Conservation (phyloP, 2,329 filamentous ascomycete species). For the Colletotrichum horii region DNA sequence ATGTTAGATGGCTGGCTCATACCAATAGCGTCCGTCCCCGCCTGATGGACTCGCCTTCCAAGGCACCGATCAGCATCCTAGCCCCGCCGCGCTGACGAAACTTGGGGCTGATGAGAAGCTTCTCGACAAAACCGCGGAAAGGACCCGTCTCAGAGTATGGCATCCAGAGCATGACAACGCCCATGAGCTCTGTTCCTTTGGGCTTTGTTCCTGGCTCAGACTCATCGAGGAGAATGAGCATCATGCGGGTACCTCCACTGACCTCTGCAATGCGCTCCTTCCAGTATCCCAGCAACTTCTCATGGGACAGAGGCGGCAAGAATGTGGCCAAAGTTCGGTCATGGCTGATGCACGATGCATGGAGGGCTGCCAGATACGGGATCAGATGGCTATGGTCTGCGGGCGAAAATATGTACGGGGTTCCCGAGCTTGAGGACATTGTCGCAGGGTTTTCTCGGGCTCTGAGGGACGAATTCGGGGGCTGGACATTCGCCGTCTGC, state of each 20-base stretch:
- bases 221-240: slow-evolving; percentile 56
- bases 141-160: slow-evolving; percentile 60
- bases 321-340: slow-evolving; percentile 64
- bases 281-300: slow-evolving; percentile 64
- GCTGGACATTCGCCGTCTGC: not conserved
- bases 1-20: not conserved
- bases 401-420: slow-evolving; percentile 44
- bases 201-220: slow-evolving; percentile 35
- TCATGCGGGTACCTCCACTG: slow-evolving; percentile 48
- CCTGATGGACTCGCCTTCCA: slow-evolving; percentile 59
- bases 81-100: slow-evolving; percentile 58
- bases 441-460: not conserved
- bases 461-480: not conserved
- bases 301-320: slow-evolving; percentile 61
- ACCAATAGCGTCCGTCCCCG: slow-evolving; percentile 59
- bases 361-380: slow-evolving; percentile 61
- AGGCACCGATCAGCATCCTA: slow-evolving; percentile 51
- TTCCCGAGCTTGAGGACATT: slow-evolving; percentile 19
- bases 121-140: slow-evolving; percentile 61
- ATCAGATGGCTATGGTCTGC: slow-evolving; percentile 55
- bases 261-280: slow-evolving; percentile 55
- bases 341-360: slow-evolving; percentile 62
- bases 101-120: slow-evolving; percentile 59
- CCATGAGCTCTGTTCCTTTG: slow-evolving; percentile 54
- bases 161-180: slow-evolving; percentile 60